A percentile compares a stretch with the other conserved stretches of the same genome.
Conservation (phyloP, 2,329 filamentous ascomycete genomes). For the Cyclaneusma minus region DNA sequence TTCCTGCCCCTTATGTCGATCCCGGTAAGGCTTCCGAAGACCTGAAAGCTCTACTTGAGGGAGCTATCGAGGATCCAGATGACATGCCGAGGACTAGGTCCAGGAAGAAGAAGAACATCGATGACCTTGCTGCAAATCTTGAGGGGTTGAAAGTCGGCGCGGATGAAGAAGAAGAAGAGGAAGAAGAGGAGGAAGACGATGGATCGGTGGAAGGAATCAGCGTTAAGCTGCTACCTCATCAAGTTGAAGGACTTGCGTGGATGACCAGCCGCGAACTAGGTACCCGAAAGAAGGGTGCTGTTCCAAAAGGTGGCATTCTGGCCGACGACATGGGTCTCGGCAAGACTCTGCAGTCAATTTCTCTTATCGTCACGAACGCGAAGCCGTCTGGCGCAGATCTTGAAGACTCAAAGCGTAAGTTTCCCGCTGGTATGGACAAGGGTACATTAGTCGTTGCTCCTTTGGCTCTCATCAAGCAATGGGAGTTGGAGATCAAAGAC, state of each 20-base stretch:
- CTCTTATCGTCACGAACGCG: constrained; percentile 70
- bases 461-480: constrained; percentile 87
- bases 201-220: constrained; percentile 64
- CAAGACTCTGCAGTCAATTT: constrained; percentile 89
- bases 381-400: constrained; percentile 46
- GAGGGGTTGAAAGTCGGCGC: constrained; percentile 30
- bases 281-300: constrained; percentile 60
- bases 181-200: constrained; percentile 39
- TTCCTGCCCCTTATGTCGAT: constrained; percentile 26
- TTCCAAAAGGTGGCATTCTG: constrained; percentile 85
- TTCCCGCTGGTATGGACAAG: constrained; percentile 54
- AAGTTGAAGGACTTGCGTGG: constrained; percentile 87
- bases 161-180: constrained; percentile 23
- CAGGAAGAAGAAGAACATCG: constrained; percentile 21
- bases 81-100: constrained; percentile 21
- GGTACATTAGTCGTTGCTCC: constrained; percentile 86
- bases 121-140: constrained; percentile 18
- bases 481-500: constrained; percentile 83
- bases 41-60: constrained; percentile 69
- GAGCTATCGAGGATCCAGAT: constrained; percentile 61
- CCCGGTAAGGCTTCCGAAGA: constrained; percentile 58
- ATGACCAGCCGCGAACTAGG: constrained; percentile 89
- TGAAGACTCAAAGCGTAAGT: constrained; percentile 47
- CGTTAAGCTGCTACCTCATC: constrained; percentile 81
- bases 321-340: constrained; percentile 96